Evolutionary conservation across 352 stramenopile genomes (phyloP).

Genomic region (Blastocystis sp.): DNA sequence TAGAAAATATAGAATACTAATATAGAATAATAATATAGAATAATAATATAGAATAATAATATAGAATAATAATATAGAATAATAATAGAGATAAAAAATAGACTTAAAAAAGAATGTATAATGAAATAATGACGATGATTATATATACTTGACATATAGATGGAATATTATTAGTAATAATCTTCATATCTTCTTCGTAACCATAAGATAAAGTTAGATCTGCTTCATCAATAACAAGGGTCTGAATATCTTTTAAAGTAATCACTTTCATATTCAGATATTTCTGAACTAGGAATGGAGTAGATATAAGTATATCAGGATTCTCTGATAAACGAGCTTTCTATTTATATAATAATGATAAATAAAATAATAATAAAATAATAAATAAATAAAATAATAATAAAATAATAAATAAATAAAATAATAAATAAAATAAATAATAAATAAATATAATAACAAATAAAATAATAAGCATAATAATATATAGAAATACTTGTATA

Average conservation of each 20-base stretch:
- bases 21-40: no score
- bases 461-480: no score
- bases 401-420: background rate
- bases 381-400: conserved; percentile 13
- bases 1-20: no score
- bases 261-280: conserved; percentile 12
- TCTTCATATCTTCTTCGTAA: conserved; percentile 60
- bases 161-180: conserved; percentile 53
- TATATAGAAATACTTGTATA: conserved; percentile 52
- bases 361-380: no score
- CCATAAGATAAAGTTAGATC: conserved; percentile 85
- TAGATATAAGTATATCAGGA: conserved; percentile 44
- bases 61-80: no score
- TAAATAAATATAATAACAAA: no score
- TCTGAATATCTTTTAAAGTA: conserved; percentile 52
- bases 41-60: no score
- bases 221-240: conserved; percentile 88
- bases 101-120: no score
- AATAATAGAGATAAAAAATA: no score
- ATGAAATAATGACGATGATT: no score
- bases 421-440: conserved; percentile 7
- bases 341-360: conserved; percentile 75
- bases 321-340: conserved; percentile 72
- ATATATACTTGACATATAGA: conserved; percentile 95
- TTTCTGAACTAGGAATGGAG: conserved; percentile 13